phyloP scores from a whole-genome alignment of 495 filamentous ascomycete species.

The Annulohypoxylon bovei region DNA sequence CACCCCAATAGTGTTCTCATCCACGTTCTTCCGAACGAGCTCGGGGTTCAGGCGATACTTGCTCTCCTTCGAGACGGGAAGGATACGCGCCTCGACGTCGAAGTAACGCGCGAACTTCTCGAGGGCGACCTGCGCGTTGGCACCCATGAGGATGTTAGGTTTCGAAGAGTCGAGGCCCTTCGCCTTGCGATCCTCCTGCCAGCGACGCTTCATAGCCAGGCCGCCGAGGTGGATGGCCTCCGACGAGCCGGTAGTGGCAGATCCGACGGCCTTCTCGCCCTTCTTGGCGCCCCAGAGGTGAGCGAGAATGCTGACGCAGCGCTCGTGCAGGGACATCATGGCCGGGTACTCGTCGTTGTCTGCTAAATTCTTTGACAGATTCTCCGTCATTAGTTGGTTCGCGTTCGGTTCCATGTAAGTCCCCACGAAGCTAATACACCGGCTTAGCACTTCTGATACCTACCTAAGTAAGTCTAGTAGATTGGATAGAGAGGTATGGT shows the following conservation, averaged over 20 bases:
- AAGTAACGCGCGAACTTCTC: conserved; percentile 82
- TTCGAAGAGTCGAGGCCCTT: conserved; percentile 69
- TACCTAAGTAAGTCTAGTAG: too few relatives aligned
- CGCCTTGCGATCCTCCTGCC: conserved; percentile 71
- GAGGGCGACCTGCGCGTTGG: conserved; percentile 79
- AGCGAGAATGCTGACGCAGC: conserved; percentile 76
- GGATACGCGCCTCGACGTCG: conserved; percentile 76
- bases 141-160: conserved; percentile 82
- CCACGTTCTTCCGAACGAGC: conserved; percentile 70
- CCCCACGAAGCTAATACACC: conserved; percentile 66
- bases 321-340: conserved; percentile 75
- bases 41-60: conserved; percentile 71
- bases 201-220: conserved; percentile 79
- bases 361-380: conserved; percentile 72
- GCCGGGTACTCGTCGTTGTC: conserved; percentile 83
- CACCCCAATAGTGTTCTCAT: conserved; percentile 82
- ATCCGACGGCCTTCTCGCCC: conserved; percentile 73
- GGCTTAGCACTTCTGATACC: not conserved
- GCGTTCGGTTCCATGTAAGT: conserved; percentile 78
- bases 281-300: conserved; percentile 74
- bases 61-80: conserved; percentile 72
- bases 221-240: conserved; percentile 82
- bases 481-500: not conserved
- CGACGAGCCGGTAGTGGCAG: conserved; percentile 76
- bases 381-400: conserved; percentile 72